Base-by-base conservation (phyloP, 148 eudicot genomes). In the Rheum nobile region DNA sequence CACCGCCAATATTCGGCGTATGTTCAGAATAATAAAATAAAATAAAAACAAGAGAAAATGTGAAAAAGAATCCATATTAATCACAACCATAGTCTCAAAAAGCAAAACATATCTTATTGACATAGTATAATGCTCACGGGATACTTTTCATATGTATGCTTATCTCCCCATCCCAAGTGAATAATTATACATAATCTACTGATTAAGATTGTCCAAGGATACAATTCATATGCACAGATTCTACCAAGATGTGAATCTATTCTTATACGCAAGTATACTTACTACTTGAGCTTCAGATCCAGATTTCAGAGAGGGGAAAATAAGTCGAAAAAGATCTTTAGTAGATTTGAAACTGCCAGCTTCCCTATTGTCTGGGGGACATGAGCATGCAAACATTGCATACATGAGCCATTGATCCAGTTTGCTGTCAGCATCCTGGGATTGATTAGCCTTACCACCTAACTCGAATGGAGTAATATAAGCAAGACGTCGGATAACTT, bases 341-440 rank as follows among this genome's bases (percentile, higher is more conserved):
- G 90, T 88, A 68, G 91, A 83, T 67, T 85, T 86, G 71, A 88
- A 88, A 77, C 91, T 89, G 26, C 86, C 92, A 79, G 89, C 82
- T 77, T 92, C 97, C 82, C 92, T 83, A 72, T 83, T 77, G 77
- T 85, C 92, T 67, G 90, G 90, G 77, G 97, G 96, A 75, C 99
- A 92, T 57, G 99, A 92, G 82, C 97, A 92, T 72, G 97, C 99
- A 85, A 95, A 92, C 86, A 92, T 88, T 34, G 97, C 96, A 86
- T 95, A 95, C 94, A 95, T 92, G 77, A 92, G 92, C 99, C 99
- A 95, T 75, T 91, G 99, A 79, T 95, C 99, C 83, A 92, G 85
- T 83, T 92, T 95, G 81, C 78, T 92, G 76, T 95, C 99, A 22
- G 88, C 79, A 76, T 95, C 99, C 79, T 90, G 97, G 57, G 96